A percentile compares a stretch with the other conserved stretches of the same genome.
Evolutionary conservation across 257 asterid genomes (phyloP).

Genomic region (Apocynum venetum): DNA sequence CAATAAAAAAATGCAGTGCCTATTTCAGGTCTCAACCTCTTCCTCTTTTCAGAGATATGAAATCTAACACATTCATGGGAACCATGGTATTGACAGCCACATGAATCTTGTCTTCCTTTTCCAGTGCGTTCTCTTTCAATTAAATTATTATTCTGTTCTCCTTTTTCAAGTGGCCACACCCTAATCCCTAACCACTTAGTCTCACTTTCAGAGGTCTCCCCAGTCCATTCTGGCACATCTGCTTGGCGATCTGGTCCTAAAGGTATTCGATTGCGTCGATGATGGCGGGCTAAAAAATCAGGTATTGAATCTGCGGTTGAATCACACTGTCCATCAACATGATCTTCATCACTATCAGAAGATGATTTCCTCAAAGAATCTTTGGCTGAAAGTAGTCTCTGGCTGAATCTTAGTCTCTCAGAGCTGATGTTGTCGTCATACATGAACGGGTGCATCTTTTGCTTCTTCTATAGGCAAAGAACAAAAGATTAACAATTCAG

Average conservation of each 20-base stretch:
- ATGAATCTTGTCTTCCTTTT: constrained; percentile 40
- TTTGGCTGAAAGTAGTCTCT: constrained; percentile 54
- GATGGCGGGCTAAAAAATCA: constrained; percentile 3
- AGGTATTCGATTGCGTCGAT: constrained; percentile 7
- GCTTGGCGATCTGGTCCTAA: constrained; percentile 15
- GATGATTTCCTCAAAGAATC: constrained; percentile 37
- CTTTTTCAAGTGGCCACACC: constrained; percentile 36
- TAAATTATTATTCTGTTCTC: constrained; percentile 23
- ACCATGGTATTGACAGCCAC: constrained; percentile 39
- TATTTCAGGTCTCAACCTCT: constrained; percentile 32
- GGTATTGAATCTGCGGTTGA: constrained; percentile 3
- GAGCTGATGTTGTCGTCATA: constrained; percentile 50
- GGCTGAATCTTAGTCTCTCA: constrained; percentile 66
- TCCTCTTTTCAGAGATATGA: constrained; percentile 33
- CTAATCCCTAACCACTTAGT: constrained; percentile 37
- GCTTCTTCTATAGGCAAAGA: constrained; percentile 57
- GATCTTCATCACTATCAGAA: constrained; percentile 18
- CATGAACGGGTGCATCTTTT: constrained; percentile 83
- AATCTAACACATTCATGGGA: constrained; percentile 36
- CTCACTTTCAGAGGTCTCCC: constrained; percentile 37
- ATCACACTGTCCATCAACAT: not conserved
- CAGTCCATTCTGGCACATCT: constrained; percentile 22
- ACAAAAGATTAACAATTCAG: not conserved
- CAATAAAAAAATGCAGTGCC: constrained; percentile 34
- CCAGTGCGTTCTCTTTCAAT: constrained; percentile 43